Conservation (phyloP, 805 yeast species). For the Pichia californica region DNA sequence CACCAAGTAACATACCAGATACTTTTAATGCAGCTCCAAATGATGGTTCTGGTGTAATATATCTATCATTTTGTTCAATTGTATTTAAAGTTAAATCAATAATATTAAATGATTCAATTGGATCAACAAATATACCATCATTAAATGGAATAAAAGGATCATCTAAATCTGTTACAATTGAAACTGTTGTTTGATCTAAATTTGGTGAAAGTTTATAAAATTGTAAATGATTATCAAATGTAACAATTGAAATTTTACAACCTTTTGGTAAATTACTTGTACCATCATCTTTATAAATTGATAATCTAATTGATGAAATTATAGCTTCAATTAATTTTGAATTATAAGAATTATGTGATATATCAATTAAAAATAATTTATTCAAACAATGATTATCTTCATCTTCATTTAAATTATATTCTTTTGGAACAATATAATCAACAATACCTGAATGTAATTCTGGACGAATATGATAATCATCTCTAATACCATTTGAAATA, state of each 20-base stretch:
- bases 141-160: slow-evolving; percentile 80
- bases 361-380: slow-evolving; percentile 54
- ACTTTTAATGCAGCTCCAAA: slow-evolving; percentile 74
- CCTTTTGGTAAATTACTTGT: slow-evolving; percentile 31
- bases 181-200: slow-evolving; percentile 49
- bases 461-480: slow-evolving; percentile 59
- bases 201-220: slow-evolving; percentile 62
- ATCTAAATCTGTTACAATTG: slow-evolving; percentile 60
- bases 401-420: slow-evolving; percentile 46
- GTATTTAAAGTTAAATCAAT: slow-evolving; percentile 64
- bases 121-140: slow-evolving; percentile 75
- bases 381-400: slow-evolving; percentile 6
- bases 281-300: slow-evolving; percentile 42
- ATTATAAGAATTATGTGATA: slow-evolving; percentile 66
- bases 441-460: slow-evolving; percentile 80
- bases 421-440: slow-evolving; percentile 72
- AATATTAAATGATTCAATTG: slow-evolving; percentile 53
- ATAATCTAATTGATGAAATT: slow-evolving; percentile 34
- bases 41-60: slow-evolving; percentile 52
- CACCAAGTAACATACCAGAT: slow-evolving; percentile 54
- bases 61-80: slow-evolving; percentile 43
- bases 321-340: slow-evolving; percentile 33
- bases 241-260: slow-evolving; percentile 60
- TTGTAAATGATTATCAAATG: slow-evolving; percentile 66
- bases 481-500: slow-evolving; percentile 50